Conservation (phyloP, 768 basidiomycete species). For the Macrolepiota fuliginosa region DNA sequence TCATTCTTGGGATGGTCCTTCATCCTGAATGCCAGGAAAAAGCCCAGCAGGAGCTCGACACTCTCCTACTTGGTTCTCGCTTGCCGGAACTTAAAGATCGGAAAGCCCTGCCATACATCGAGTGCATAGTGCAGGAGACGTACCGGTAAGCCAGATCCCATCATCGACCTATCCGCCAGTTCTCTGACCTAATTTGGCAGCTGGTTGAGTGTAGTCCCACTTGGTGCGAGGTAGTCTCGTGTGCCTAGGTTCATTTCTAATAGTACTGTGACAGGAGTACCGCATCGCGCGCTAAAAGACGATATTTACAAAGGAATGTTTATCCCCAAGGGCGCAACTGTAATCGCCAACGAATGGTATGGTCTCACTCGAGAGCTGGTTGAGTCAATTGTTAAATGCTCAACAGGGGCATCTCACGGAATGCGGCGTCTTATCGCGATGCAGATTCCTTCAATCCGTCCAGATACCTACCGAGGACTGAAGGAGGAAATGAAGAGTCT, state of each 20-base stretch:
- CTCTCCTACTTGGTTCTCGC: slow-evolving; percentile 49
- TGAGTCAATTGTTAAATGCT: background rate
- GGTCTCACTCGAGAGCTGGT: no score
- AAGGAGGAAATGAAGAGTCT: background rate
- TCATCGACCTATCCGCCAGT: slow-evolving; percentile 45
- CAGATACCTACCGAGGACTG: no score
- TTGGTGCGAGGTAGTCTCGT: background rate
- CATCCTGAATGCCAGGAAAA: slow-evolving; percentile 54
- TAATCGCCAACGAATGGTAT: slow-evolving; percentile 64
- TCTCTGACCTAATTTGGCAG: background rate
- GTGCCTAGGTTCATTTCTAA: background rate
- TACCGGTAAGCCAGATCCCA: slow-evolving; percentile 52
- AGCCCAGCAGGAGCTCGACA: slow-evolving; percentile 69
- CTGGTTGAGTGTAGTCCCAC: background rate
- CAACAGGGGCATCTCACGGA: slow-evolving; percentile 42
- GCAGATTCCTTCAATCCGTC: no score
- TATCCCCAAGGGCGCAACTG: slow-evolving; percentile 60
- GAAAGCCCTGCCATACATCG: slow-evolving; percentile 51
- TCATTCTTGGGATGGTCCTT: slow-evolving; percentile 65
- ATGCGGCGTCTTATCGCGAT: slow-evolving; percentile 48
- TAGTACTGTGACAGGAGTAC: slow-evolving; percentile 41
- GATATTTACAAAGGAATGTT: slow-evolving; percentile 56
- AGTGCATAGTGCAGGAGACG: slow-evolving; percentile 55
- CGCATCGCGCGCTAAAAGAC: slow-evolving; percentile 62
- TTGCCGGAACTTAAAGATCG: slow-evolving; percentile 62